These are phyloP conservation scores for Irpex sp. DNA, from an alignment of 1,284 basidiomycete genomes.

Conservation along the genomic window DNA sequence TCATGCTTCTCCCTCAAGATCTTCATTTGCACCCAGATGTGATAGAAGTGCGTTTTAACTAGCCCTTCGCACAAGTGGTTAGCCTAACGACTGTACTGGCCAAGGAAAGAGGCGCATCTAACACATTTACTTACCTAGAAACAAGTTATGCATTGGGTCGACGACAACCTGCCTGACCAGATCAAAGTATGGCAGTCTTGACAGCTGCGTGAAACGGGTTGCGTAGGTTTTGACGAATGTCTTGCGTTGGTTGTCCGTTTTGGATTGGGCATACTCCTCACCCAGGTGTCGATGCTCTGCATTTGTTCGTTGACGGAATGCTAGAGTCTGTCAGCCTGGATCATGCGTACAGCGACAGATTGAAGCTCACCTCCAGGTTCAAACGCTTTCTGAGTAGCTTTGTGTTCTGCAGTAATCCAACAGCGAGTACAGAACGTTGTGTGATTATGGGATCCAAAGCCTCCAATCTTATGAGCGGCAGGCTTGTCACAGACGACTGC, in stretches of 20 bases:
- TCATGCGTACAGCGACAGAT: background rate
- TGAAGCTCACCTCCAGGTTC: slow-evolving; percentile 9
- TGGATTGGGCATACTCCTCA: slow-evolving; percentile 1
- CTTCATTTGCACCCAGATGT: slow-evolving; percentile 26
- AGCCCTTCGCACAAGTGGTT: slow-evolving; percentile 17
- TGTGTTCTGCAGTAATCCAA: slow-evolving; percentile 24
- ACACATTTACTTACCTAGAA: slow-evolving; percentile 17
- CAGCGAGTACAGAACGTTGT: slow-evolving; percentile 28
- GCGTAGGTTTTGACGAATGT: slow-evolving; percentile 15
- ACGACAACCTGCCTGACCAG: slow-evolving; percentile 20
- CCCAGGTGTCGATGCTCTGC: slow-evolving; percentile 8
- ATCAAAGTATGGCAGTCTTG: slow-evolving; percentile 25
- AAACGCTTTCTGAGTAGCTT: slow-evolving; percentile 13
- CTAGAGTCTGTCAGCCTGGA: slow-evolving; percentile 4
- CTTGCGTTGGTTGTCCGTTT: slow-evolving; percentile 12
- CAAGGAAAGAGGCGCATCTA: background rate
- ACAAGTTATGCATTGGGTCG: slow-evolving; percentile 27
- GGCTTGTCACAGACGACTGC: slow-evolving; percentile 32
- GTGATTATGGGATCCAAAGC: slow-evolving; percentile 28
- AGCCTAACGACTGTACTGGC: background rate
- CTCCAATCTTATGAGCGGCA: slow-evolving; percentile 30
- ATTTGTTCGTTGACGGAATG: slow-evolving; percentile 10
- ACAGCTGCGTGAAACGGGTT: slow-evolving; percentile 20
- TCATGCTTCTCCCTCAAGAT: slow-evolving; percentile 21
- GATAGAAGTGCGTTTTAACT: slow-evolving; percentile 29